Base-by-base conservation (phyloP, 805 yeast genomes). In the Suhomyces faveliae region DNA sequence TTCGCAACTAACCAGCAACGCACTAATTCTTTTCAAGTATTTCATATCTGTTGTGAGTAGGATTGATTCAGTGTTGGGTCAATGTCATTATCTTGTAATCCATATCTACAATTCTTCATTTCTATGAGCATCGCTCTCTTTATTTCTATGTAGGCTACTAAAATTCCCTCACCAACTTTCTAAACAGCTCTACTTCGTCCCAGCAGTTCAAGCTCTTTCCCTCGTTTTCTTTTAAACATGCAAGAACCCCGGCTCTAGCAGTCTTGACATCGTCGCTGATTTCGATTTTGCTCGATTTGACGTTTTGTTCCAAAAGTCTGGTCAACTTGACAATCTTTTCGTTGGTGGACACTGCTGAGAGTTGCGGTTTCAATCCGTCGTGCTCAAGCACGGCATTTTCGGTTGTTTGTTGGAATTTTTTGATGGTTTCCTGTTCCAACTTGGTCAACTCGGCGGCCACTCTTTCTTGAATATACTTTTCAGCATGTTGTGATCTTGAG, bases 161-260 rank as follows among this genome's bases (percentile, higher is more conserved):
- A 52, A 78, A 68, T 52, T 73, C 70, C 54, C 72, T 71, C 13
- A 83, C 86, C 52, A 81, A 64, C 53, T 74, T 75, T 61, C 82
- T 86, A 66, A 89, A 88, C 47, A 74, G 68, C 60, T 84, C 81
- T 15, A 87, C 87, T 60, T 86, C 87, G 35, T 85, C 88, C 85
- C 90, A 86, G 64, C 96, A 89, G 64, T 86, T 83, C 63, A 89
- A 76, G 19, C 87, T 83, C 62, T 76, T 82, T 19, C 82, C 85
- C 52, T 76, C 67, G 63, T 84, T 84, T 42, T 77, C 77, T 55
- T 74, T 75, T 60, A 89, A 74, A 64, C 96, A 89, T 37, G 69
- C 59, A 21, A 77, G 68, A 21, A 89, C 81, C 9, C 71, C 57
- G 6, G 60, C 56, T 66, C 85, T 81, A 5, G 84, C 76, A 2